Base-by-base conservation (phyloP, 495 filamentous ascomycete genomes). In the Penicillium robsamsonii region DNA sequence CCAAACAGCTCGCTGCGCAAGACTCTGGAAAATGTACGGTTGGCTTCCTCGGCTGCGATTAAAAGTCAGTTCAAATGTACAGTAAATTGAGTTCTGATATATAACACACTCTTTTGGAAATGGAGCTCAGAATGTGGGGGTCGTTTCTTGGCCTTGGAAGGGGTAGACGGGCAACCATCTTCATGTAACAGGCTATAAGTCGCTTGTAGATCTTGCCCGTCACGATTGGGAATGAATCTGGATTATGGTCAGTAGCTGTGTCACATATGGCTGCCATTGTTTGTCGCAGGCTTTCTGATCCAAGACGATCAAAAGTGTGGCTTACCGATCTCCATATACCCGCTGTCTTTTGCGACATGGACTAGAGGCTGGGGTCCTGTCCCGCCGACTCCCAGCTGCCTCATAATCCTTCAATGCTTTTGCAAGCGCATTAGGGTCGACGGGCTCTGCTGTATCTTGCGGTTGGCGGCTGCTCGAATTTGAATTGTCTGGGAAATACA, bases 151-250 rank as follows among this genome's bases (percentile, higher is more conserved):
- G 84, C 79, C 67, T 86, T 88, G 0, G 91, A 91, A 1, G 94
- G 93, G 1, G 93, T 95, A 11, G 94, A 87, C 15, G 93, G 92
- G 35, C 93, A 96, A 13, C 87, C 89, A 67, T 96, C 90, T 46
- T 96, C 92, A 65, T 94, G 89, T 20, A 97, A 78, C 53, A 98
- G 79, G 67, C 83, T 93, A 68, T 91, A 97, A 62, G 91, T 92
- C 31, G 94, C 90, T 63, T 92, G 88, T 22, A 97, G 75, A 69
- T 98, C 95, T 68, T 95, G 91, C 8, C 95, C 94, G 50, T 92
- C 88, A 13, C 94, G 86, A 66, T 94, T 92, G 30, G 95, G 95
- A 59, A 98, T 97, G 65, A 98, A 98, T 63, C 92, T 96, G 33
- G 33, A 37, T 31, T 22, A 24, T 20, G 20, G 35, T 53, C 40